A percentile compares a stretch with the other conserved stretches of the same genome.
These are phyloP conservation scores for Pseudoneurospora amorphoporcata DNA, from an alignment of 495 filamentous ascomycete species.

Conservation along the genomic window DNA sequence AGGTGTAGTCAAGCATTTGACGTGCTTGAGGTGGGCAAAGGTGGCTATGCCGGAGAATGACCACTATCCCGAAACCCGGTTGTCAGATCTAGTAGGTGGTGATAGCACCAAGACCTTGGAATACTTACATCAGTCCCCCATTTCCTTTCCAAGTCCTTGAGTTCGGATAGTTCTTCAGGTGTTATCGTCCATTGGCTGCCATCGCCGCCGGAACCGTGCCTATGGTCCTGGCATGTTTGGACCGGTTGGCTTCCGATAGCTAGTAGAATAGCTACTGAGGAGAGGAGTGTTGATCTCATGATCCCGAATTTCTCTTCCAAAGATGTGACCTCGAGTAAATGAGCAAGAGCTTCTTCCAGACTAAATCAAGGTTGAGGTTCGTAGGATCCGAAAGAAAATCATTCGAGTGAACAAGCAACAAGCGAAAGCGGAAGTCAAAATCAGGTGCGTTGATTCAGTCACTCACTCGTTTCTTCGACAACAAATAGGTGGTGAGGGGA, in stretches of 20 bases:
- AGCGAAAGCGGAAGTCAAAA: neutral
- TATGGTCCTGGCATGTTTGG: conserved; percentile 14
- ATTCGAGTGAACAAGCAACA: too few species aligned
- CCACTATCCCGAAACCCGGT: conserved; percentile 38
- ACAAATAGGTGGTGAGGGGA: neutral
- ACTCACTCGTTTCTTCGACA: neutral
- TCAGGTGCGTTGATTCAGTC: neutral
- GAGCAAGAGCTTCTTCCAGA: too few species aligned
- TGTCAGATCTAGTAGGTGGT: too few species aligned
- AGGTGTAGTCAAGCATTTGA: conserved; percentile 63
- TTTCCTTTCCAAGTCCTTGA: conserved; percentile 45
- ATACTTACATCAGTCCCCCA: conserved; percentile 41
- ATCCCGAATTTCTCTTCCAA: too few species aligned
- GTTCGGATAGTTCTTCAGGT: conserved; percentile 32
- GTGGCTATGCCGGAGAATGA: conserved; percentile 68
- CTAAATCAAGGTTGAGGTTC: too few species aligned
- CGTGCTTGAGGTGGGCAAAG: conserved; percentile 68
- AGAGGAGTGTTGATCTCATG: neutral
- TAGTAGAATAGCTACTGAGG: neutral
- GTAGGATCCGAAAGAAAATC: too few species aligned
- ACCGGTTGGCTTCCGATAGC: neutral
- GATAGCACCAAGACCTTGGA: too few species aligned
- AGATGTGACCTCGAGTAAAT: too few species aligned
- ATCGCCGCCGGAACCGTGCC: neutral
- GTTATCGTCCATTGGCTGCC: conserved; percentile 22